Conservation (phyloP, 257 asterid species). For the Plantago major region DNA sequence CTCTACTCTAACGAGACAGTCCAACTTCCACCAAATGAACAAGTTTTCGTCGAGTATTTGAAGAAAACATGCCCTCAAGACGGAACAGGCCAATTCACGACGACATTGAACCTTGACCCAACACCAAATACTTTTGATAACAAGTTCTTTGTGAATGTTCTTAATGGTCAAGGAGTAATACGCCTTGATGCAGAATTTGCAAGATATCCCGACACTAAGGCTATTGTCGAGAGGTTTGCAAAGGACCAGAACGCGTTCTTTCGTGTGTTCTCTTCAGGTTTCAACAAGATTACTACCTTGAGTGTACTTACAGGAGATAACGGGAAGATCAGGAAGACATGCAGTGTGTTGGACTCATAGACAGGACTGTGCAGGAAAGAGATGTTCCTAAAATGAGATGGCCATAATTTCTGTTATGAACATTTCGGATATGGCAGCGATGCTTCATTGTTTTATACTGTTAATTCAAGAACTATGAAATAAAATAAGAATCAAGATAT, state of each 20-base stretch:
- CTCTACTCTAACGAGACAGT: conserved; percentile 17
- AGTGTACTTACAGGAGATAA: background rate
- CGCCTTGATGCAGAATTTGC: conserved; percentile 31
- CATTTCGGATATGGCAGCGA: background rate
- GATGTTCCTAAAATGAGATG: too few relatives aligned
- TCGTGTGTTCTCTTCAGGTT: background rate
- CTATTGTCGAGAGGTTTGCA: conserved; percentile 21
- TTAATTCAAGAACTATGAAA: background rate
- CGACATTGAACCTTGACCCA: conserved; percentile 11
- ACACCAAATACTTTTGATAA: conserved; percentile 28
- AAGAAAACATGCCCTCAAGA: conserved; percentile 25
- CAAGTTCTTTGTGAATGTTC: conserved; percentile 20
- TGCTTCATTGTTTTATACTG: background rate
- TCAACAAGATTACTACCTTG: background rate
- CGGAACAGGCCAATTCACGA: conserved; percentile 14
- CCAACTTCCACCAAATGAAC: conserved; percentile 10
- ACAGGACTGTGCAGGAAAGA: too few relatives aligned
- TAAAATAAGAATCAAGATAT: background rate
- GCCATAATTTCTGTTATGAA: too few relatives aligned
- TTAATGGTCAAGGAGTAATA: conserved; percentile 24
- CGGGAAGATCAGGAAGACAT: background rate
- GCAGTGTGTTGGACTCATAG: background rate
- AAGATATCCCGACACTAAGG: conserved; percentile 22
- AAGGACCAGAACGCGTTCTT: background rate
- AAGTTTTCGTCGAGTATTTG: conserved; percentile 8